These are phyloP conservation scores for Thuidium tamariscinum DNA, from an alignment of 225 moss, liverwort and hornwort species.

Conservation along the genomic window DNA sequence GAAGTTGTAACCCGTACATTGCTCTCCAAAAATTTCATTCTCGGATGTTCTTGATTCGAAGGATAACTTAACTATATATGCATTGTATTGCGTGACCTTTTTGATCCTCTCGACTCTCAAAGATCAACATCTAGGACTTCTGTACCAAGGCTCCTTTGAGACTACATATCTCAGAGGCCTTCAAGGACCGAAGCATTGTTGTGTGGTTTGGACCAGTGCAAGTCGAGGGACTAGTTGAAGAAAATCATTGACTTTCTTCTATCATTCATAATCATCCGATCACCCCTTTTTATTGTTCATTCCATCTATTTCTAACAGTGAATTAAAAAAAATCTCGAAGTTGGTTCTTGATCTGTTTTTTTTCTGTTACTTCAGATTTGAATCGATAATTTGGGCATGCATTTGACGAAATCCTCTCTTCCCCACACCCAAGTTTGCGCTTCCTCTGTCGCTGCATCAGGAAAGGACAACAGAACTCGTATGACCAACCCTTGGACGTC, in stretches of 20 bases:
- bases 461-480: neutral
- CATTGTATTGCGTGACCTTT: neutral
- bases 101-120: neutral
- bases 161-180: neutral
- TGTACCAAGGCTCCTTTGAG: neutral
- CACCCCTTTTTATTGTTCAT: neutral
- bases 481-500: constrained; percentile 30
- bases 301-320: neutral
- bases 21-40: neutral
- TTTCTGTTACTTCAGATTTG: neutral
- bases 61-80: too few species aligned
- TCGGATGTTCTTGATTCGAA: neutral
- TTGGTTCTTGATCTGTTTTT: neutral
- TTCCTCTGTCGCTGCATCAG: neutral
- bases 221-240: neutral
- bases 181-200: neutral
- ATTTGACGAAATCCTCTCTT: neutral
- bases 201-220: neutral
- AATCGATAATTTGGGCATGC: neutral
- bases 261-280: too few species aligned
- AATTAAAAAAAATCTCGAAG: neutral
- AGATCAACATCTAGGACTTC: neutral
- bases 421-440: neutral
- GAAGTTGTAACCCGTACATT: neutral
- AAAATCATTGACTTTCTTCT: neutral